Base-by-base conservation (phyloP, 192 early-diverging fungal species). In the Coemansia umbellata region DNA sequence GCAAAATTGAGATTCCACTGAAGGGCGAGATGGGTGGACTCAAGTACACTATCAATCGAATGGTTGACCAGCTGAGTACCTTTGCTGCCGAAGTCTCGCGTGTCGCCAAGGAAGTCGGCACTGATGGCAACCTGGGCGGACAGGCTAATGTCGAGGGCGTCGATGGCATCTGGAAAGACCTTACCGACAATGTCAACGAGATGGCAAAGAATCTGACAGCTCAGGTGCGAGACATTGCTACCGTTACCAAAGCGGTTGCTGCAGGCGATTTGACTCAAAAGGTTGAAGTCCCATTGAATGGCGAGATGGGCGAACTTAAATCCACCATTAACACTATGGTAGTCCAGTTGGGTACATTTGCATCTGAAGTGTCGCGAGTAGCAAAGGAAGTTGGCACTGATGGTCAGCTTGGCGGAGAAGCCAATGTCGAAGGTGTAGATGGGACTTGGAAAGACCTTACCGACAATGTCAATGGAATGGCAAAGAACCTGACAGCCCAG, bases 81-180 rank as follows among this genome's bases (percentile, higher is more conserved):
- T 87, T 87, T 77, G 82, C 86, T 1, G 60, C 65, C 14, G 86
- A 87, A 60, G 86, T 87, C 5, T 76, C 86, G 3, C 65, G 86
- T 31, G 84, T 87, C 2, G 67, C 82, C 3, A 69, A 66, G 13
- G 86, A 87, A 64, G 86, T 87, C 13, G 86, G 86, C 3, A 84
- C 83, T 0, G 83, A 85, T 15, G 86, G 86, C 8, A 72, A 69
- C 18, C 61, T 87, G 4, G 82, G 85, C n/a, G 85, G 84, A 0
- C 81, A 84, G 58, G 85, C 85, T 32, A 56, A 66, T 3, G 85
- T 87, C 6, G 66, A 50, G 33, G 74, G 52, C 26, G 85, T 85
- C 0, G 79, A 58, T 26, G 85, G 85, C 31, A 83, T 80, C 0
- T 87, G 85, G 85, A 84, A 81, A 43, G 79, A 83, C 21, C 54